Evolutionary conservation across 1,139 yeast species (phyloP).

Genomic region (Geotrichum macrosporum): DNA sequence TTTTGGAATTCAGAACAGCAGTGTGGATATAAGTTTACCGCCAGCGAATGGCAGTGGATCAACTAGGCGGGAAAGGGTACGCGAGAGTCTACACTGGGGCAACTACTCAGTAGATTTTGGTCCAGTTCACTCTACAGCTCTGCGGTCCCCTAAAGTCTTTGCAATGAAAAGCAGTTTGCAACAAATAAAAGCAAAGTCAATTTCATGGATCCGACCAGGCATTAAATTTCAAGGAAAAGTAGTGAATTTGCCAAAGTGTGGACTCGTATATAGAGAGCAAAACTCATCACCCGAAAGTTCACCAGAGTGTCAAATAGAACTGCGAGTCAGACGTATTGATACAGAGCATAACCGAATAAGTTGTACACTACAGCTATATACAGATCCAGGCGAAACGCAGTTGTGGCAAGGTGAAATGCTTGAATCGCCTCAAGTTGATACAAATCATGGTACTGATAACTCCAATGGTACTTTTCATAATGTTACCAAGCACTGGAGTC

Average conservation of each 20-base stretch:
- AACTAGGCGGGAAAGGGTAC: too few species aligned
- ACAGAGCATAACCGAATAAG: slow-evolving; percentile 10
- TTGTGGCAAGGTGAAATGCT: slow-evolving; percentile 18
- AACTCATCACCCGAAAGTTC: neutral
- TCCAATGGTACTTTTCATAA: neutral
- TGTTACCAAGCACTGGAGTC: slow-evolving; percentile 13
- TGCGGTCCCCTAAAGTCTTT: neutral
- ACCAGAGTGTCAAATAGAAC: slow-evolving; percentile 4
- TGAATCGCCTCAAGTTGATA: slow-evolving; percentile 10
- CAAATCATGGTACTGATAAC: too few species aligned
- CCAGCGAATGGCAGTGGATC: too few species aligned
- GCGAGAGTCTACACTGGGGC: too few species aligned
- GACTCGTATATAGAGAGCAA: neutral
- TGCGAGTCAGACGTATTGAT: slow-evolving; percentile 4
- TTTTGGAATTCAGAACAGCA: too few species aligned
- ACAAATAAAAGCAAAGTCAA: neutral
- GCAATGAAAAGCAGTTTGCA: neutral
- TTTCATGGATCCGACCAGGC: slow-evolving; percentile 1
- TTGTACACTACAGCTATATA: neutral
- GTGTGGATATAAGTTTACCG: too few species aligned
- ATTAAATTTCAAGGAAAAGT: slow-evolving; percentile 5
- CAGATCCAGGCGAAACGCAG: neutral
- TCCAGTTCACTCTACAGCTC: too few species aligned
- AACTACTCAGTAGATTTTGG: too few species aligned
- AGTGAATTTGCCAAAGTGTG: neutral